Evolutionary conservation across 2,329 filamentous ascomycete species (phyloP).

Genomic region (Fusarium mundagurra): DNA sequence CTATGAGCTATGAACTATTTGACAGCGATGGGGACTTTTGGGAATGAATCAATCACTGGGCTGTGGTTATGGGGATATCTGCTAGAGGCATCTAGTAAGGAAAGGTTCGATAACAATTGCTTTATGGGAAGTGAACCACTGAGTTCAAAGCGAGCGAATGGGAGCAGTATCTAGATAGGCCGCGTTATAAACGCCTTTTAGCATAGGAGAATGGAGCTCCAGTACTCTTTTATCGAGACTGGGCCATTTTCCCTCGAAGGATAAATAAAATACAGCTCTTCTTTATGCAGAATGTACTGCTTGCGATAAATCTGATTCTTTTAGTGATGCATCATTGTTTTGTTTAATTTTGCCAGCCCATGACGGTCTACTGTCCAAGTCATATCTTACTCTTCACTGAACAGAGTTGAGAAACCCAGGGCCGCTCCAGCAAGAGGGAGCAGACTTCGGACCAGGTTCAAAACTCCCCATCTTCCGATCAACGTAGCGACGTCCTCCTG

Average conservation of each 20-base stretch:
- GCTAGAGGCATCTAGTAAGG: not conserved
- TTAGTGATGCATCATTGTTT: not conserved
- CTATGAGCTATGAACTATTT: not conserved
- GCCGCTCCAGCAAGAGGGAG: slow-evolving; percentile 46
- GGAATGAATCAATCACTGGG: not conserved
- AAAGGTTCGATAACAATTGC: not conserved
- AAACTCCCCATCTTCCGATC: slow-evolving; percentile 36
- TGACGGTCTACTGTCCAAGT: too few relatives aligned
- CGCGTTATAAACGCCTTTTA: not conserved
- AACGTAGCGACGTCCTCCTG: slow-evolving; percentile 37
- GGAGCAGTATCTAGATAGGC: not conserved
- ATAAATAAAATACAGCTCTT: not conserved
- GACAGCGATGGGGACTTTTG: not conserved
- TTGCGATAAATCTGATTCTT: not conserved
- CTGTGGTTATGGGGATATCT: not conserved
- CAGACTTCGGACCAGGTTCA: slow-evolving; percentile 47
- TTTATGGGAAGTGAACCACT: not conserved
- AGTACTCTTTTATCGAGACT: not conserved
- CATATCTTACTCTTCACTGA: not conserved
- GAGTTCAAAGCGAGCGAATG: not conserved
- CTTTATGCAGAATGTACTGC: not conserved
- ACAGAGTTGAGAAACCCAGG: slow-evolving; percentile 36
- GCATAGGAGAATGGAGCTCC: too few relatives aligned
- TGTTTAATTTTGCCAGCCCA: not conserved
- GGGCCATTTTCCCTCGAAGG: too few relatives aligned